These are phyloP conservation scores for Astragalus membranaceus DNA, from an alignment of 306 rosid genomes.

Conservation along the genomic window DNA sequence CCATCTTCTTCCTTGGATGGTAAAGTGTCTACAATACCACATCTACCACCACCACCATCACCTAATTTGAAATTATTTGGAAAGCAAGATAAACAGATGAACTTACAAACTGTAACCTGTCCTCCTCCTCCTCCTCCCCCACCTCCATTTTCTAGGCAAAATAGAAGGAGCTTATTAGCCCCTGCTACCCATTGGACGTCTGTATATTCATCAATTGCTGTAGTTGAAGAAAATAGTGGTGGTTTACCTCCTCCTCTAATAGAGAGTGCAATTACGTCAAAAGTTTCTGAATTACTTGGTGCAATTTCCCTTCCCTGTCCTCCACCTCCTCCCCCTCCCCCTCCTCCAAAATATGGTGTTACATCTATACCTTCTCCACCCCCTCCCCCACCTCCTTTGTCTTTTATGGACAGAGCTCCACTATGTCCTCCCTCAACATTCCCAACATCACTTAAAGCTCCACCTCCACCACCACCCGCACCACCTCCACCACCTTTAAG, in stretches of 20 bases:
- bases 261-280: slow-evolving; percentile 13
- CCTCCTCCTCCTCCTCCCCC: slow-evolving; percentile 29
- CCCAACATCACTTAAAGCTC: slow-evolving; percentile 6
- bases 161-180: slow-evolving; percentile 3
- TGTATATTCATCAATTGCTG: slow-evolving; percentile 21
- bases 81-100: slow-evolving; percentile 4
- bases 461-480: slow-evolving; percentile 18
- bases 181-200: slow-evolving; percentile 26
- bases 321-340: neutral
- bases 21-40: slow-evolving; percentile 12
- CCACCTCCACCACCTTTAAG: slow-evolving; percentile 27
- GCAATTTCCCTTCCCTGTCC: slow-evolving; percentile 1
- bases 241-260: slow-evolving; percentile 16
- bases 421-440: slow-evolving; percentile 21
- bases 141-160: slow-evolving; percentile 11
- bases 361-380: neutral
- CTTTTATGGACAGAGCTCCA: slow-evolving; percentile 7
- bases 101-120: slow-evolving; percentile 1
- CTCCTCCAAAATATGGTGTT: slow-evolving; percentile 6
- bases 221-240: neutral
- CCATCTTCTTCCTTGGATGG: slow-evolving; percentile 15
- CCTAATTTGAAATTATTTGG: neutral
- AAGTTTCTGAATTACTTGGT: slow-evolving; percentile 11
- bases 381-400: slow-evolving; percentile 14
- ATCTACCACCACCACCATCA: slow-evolving; percentile 14